Conservation (phyloP, 495 filamentous ascomycete genomes). For the Penicillium roqueforti region DNA sequence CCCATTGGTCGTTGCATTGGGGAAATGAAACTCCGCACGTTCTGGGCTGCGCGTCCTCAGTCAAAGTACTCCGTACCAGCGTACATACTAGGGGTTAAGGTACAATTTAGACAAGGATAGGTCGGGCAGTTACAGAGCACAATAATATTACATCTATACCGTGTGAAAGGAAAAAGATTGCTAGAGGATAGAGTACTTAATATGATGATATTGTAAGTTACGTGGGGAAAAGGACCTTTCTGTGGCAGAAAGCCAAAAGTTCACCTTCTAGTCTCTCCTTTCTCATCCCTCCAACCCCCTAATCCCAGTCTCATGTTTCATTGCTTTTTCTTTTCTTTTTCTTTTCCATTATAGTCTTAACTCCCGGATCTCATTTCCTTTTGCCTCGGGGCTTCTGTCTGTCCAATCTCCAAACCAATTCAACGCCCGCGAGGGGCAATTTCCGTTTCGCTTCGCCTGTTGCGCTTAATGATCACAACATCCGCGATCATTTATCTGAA, state of each 20-base stretch:
- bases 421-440: slow-evolving; percentile 28
- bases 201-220: not conserved
- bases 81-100: not conserved
- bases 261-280: slow-evolving; percentile 5
- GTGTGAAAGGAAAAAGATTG: too few relatives aligned
- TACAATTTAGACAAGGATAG: not conserved
- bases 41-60: not conserved
- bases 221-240: slow-evolving; percentile 1
- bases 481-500: slow-evolving; percentile 30
- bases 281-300: not conserved
- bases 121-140: slow-evolving; percentile 4
- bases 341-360: not conserved
- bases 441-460: slow-evolving; percentile 15
- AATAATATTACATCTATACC: too few relatives aligned
- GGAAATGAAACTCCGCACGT: slow-evolving; percentile 6
- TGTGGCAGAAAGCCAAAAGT: slow-evolving; percentile 2
- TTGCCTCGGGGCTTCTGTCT: not conserved
- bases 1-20: slow-evolving; percentile 1
- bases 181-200: too few relatives aligned
- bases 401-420: not conserved
- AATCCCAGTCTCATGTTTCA: not conserved
- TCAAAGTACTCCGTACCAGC: not conserved
- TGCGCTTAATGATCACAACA: slow-evolving; percentile 23
- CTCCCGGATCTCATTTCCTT: slow-evolving; percentile 6
- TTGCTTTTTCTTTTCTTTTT: slow-evolving; percentile 8